Evolutionary conservation across 768 basidiomycete species (phyloP).

Genomic region (Suillus luteus): DNA sequence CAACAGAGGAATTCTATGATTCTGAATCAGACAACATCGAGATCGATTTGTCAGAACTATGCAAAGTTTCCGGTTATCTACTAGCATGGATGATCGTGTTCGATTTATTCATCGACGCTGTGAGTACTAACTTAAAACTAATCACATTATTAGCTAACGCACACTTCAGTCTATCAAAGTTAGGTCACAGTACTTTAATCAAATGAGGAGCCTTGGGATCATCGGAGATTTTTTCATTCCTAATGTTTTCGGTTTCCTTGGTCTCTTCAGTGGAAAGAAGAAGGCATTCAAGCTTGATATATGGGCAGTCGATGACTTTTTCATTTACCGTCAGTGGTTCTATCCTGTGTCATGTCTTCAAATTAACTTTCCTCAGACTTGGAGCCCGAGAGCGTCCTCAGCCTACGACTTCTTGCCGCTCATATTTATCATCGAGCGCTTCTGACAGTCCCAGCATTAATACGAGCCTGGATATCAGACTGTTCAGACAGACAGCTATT

Average conservation of each 20-base stretch:
- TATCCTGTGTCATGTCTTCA: not conserved
- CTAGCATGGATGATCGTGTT: conserved; percentile 90
- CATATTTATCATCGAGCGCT: conserved; percentile 90
- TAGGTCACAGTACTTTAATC: conserved; percentile 81
- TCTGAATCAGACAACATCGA: conserved; percentile 40
- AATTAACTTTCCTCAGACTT: conserved; percentile 47
- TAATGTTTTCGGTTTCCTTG: conserved; percentile 63
- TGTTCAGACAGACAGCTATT: conserved; percentile 89
- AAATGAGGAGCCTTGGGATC: conserved; percentile 72
- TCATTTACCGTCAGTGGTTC: conserved; percentile 61
- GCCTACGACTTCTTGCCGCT: conserved; percentile 71
- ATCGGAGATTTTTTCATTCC: conserved; percentile 70
- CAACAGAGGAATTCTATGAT: conserved; percentile 40
- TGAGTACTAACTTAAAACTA: conserved; percentile 40
- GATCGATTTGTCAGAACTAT: conserved; percentile 14
- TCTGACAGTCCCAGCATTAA: conserved; percentile 78
- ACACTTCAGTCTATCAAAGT: conserved; percentile 78
- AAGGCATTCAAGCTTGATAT: conserved; percentile 79
- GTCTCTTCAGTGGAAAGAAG: conserved; percentile 61
- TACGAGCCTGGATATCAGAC: conserved; percentile 83
- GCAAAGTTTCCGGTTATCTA: conserved; percentile 64
- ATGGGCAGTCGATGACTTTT: conserved; percentile 86
- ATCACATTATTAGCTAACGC: conserved; percentile 8
- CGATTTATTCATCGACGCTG: conserved; percentile 82
- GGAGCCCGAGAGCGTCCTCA: conserved; percentile 50